A percentile compares a stretch with the other conserved stretches of the same genome.
Evolutionary conservation across 2,329 filamentous ascomycete genomes (phyloP).

Genomic region (Rutstroemia sp.): DNA sequence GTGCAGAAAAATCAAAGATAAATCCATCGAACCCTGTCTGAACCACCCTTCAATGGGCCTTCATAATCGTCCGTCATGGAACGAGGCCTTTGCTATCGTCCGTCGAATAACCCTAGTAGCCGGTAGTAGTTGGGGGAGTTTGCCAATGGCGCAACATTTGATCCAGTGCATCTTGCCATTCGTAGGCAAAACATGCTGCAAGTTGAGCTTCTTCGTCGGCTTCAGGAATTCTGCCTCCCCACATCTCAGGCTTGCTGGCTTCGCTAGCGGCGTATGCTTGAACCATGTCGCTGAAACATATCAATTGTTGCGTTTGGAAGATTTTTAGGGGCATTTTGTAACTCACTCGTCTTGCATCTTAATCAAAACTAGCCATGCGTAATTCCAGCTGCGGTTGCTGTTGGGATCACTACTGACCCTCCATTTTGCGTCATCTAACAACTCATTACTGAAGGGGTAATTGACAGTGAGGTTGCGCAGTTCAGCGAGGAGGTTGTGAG

Average conservation of each 20-base stretch:
- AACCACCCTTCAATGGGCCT: no score
- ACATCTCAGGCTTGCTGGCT: slow-evolving; percentile 59
- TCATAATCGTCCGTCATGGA: no score
- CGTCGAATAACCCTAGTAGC: slow-evolving; percentile 33
- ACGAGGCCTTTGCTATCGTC: no score
- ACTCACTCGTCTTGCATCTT: slow-evolving; percentile 61
- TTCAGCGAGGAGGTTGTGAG: slow-evolving; percentile 61
- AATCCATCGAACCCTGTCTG: no score
- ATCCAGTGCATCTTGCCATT: slow-evolving; percentile 59
- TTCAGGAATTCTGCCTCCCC: slow-evolving; percentile 52
- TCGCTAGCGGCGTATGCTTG: slow-evolving; percentile 52
- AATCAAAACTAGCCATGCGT: slow-evolving; percentile 62
- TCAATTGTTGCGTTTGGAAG: neutral
- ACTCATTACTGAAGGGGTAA: slow-evolving; percentile 60
- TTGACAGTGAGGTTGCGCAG: slow-evolving; percentile 59
- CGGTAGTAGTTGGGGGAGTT: slow-evolving; percentile 50
- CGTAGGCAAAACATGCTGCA: slow-evolving; percentile 52
- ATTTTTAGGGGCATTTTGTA: neutral
- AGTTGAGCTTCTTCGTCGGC: slow-evolving; percentile 50
- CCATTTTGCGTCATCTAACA: slow-evolving; percentile 57
- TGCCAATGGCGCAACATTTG: slow-evolving; percentile 66
- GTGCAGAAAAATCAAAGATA: no score
- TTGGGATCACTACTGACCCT: slow-evolving; percentile 56
- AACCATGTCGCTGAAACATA: slow-evolving; percentile 45
- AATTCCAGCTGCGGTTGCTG: slow-evolving; percentile 67